phyloP scores from a whole-genome alignment of 2,329 filamentous ascomycete genomes.

The Colletotrichum simmondsii region DNA sequence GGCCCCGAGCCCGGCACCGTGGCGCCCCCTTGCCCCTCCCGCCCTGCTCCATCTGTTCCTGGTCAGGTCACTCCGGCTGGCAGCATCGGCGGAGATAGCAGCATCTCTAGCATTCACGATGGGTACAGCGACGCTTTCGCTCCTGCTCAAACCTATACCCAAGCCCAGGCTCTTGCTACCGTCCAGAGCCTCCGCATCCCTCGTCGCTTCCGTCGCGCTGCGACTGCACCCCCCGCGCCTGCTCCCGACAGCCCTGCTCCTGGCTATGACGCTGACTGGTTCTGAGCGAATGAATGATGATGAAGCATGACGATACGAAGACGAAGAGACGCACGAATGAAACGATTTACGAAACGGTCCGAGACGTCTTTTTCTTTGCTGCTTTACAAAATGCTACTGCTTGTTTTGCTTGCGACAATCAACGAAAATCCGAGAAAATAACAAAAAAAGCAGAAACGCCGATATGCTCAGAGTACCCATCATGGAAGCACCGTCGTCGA shows the following conservation, averaged over 20 bases:
- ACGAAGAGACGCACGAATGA: not conserved
- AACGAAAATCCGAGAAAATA: not conserved
- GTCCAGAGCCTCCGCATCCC: constrained; percentile 22
- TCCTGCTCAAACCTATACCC: too few species aligned
- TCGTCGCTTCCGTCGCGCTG: constrained; percentile 27
- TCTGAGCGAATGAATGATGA: not conserved
- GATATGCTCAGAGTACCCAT: not conserved
- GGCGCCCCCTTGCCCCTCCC: constrained; percentile 21
- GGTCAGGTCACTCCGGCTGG: not conserved
- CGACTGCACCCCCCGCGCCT: constrained; percentile 18
- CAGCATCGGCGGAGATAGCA: not conserved
- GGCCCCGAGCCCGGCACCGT: constrained; percentile 4
- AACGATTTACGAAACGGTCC: not conserved
- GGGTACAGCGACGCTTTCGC: not conserved
- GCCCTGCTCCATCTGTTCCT: constrained; percentile 3
- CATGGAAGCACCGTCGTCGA: not conserved
- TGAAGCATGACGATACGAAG: not conserved
- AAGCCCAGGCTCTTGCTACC: not conserved
- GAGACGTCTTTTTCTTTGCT: not conserved
- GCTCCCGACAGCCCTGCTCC: constrained; percentile 18
- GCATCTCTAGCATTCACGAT: not conserved
- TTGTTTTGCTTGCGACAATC: not conserved
- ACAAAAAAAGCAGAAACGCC: not conserved
- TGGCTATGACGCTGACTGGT: constrained; percentile 30
- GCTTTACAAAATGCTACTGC: too few species aligned